phyloP scores from a whole-genome alignment of 371 early-diverging fungal species.

The Mortierella sp. region DNA sequence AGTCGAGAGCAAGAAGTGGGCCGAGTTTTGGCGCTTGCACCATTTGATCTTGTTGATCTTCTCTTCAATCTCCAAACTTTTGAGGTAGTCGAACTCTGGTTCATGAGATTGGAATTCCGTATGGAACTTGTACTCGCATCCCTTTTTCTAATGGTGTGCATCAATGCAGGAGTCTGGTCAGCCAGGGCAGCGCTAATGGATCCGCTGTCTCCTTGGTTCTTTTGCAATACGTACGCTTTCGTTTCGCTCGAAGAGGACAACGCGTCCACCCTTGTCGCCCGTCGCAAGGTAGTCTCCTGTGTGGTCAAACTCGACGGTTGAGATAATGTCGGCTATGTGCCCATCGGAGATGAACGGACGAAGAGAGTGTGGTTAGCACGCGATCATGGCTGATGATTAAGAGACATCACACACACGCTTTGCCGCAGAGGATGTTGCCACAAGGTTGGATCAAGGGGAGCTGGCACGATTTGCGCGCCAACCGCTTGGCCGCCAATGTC shows the following conservation, averaged over 20 bases:
- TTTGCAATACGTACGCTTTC: constrained; percentile 79
- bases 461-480: no score
- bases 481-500: no score
- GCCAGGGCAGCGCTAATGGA: no score
- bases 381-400: background rate
- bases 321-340: constrained; percentile 94
- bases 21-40: constrained; percentile 93
- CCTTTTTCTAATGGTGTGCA: constrained; percentile 77
- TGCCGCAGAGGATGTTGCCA: no score
- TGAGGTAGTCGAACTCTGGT: constrained; percentile 99
- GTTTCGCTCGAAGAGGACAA: constrained; percentile 96
- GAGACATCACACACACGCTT: no score
- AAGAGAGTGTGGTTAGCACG: no score
- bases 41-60: constrained; percentile 99
- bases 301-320: constrained; percentile 97
- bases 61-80: constrained; percentile 99
- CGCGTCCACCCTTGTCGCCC: constrained; percentile 97
- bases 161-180: no score
- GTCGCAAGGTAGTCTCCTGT: constrained; percentile 97
- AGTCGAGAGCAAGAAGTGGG: constrained; percentile 96
- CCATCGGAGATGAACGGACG: background rate
- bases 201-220: background rate
- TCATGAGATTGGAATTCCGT: constrained; percentile 99
- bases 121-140: constrained; percentile 99
- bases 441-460: no score